Evolutionary conservation across 2,329 filamentous ascomycete genomes (phyloP), one percentile per base, ranked within the genome.

Genomic region (Aspergillus clavatus): DNA sequence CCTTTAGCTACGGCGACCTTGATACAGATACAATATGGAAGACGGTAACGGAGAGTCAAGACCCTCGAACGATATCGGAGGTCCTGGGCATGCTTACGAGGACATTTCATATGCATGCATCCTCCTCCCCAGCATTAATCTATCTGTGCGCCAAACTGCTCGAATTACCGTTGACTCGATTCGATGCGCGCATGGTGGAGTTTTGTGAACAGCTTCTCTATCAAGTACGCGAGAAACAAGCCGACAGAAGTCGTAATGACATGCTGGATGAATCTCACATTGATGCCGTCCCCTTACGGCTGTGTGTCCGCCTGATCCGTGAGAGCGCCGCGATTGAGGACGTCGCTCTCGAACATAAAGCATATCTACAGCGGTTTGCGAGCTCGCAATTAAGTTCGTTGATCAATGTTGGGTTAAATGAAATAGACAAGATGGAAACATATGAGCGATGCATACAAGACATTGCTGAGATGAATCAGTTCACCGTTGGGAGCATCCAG

Each of bases 21-120:
- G 85, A 94, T 59, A 87, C 87, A 1, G 86, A 95, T 59, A 77
- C 80, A 12, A 80, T 96, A 50, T 97, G 91, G 91, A 81, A 84
- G 48, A 87, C 87, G 0, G 82, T 95, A 40, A 84, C 80, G 5
- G 82, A 83, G 19, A 89, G 85, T 48, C 88, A 90, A 58, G 89
- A 97, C 63, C 84, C 87, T 3, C 80, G 89, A 45, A 83, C 91
- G n/a, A 83, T 87, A 6, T 83, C 89, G 40, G 89, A 90, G 22
- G 79, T 94, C 19, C 74, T 90, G 38, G 74, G 75, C 14, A 86
- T 95, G 80, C 68, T 84, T 21, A 61, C 61, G 12, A 65, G 65
- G 28, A 74, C 79, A 7, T 67, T 76, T 41, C 60, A 60, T 7
- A 71, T 79, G 51, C 67, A 72, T 44, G 33, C 69, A 67, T 61